phyloP scores from a whole-genome alignment of 352 stramenopile species.

The Phytophthora rubi region DNA sequence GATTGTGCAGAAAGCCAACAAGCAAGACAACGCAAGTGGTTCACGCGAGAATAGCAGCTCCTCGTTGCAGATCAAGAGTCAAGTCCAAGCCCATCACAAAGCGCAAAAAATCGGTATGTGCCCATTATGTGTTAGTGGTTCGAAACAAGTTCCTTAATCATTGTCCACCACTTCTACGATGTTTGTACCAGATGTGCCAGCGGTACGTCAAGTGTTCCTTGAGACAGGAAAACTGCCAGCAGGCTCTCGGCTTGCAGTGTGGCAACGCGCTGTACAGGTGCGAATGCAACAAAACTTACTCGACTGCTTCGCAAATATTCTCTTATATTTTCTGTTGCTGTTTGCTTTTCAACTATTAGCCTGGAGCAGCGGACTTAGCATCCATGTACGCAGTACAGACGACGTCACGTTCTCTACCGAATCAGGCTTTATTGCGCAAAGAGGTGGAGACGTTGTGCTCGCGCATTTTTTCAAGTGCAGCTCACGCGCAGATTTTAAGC shows the following conservation, averaged over 20 bases:
- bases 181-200: constrained; percentile 39
- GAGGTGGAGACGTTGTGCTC: constrained; percentile 74
- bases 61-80: constrained; percentile 73
- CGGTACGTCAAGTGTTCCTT: constrained; percentile 40
- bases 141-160: not conserved
- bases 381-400: constrained; percentile 81
- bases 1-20: constrained; percentile 64
- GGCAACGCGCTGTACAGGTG: constrained; percentile 63
- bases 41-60: constrained; percentile 68
- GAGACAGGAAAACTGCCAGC: constrained; percentile 46
- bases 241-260: constrained; percentile 56
- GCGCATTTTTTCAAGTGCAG: constrained; percentile 63
- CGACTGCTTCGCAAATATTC: not conserved
- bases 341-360: constrained; percentile 8
- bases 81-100: constrained; percentile 39
- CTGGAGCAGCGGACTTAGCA: constrained; percentile 43
- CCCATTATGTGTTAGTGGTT: constrained; percentile 21
- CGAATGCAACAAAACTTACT: not conserved
- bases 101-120: constrained; percentile 3
- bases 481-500: constrained; percentile 49
- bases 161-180: constrained; percentile 9
- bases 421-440: constrained; percentile 61
- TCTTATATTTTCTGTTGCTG: not conserved
- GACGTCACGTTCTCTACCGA: constrained; percentile 61
- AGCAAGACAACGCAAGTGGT: constrained; percentile 36